A percentile compares a stretch with the other conserved stretches of the same genome.
These are phyloP conservation scores for Mallotus nudiflorus DNA, from an alignment of 345 rosid genomes.

Conservation along the genomic window DNA sequence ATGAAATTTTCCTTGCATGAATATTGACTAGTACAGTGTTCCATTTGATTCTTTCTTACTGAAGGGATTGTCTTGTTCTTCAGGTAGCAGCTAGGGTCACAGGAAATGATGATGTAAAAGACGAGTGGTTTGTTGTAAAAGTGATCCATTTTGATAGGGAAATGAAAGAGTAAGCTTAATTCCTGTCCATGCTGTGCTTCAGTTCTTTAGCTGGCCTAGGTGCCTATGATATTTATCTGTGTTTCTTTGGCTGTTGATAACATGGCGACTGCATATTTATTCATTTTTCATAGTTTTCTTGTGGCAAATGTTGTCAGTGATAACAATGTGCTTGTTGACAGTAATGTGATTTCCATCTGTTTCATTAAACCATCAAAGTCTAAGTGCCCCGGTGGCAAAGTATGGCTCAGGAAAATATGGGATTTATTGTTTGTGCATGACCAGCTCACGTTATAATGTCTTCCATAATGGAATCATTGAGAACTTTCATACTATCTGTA, in stretches of 20 bases:
- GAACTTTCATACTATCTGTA: background rate
- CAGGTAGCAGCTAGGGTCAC: constrained; percentile 97
- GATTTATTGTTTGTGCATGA: too few relatives aligned
- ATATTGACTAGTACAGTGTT: too few relatives aligned
- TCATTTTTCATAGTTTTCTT: too few relatives aligned
- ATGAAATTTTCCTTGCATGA: background rate
- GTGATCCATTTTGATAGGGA: constrained; percentile 88
- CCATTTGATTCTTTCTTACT: constrained; percentile 9
- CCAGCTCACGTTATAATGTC: background rate
- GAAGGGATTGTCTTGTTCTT: constrained; percentile 19
- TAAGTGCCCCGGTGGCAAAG: too few relatives aligned
- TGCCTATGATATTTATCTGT: too few relatives aligned
- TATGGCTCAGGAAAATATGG: too few relatives aligned
- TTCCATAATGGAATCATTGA: background rate
- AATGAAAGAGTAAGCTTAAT: constrained; percentile 74
- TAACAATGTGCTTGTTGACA: too few relatives aligned
- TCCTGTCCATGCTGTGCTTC: constrained; percentile 7
- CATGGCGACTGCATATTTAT: too few relatives aligned
- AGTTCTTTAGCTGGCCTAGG: background rate
- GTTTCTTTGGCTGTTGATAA: too few relatives aligned
- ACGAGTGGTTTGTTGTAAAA: constrained; percentile 93
- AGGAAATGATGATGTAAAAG: constrained; percentile 74
- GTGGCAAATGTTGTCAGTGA: too few relatives aligned
- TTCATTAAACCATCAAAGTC: too few relatives aligned
- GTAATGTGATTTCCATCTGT: too few relatives aligned